A percentile compares a stretch with the other conserved stretches of the same genome.
Conservation (phyloP, 2,329 filamentous ascomycete genomes). For the Calonectria leucothoes region DNA sequence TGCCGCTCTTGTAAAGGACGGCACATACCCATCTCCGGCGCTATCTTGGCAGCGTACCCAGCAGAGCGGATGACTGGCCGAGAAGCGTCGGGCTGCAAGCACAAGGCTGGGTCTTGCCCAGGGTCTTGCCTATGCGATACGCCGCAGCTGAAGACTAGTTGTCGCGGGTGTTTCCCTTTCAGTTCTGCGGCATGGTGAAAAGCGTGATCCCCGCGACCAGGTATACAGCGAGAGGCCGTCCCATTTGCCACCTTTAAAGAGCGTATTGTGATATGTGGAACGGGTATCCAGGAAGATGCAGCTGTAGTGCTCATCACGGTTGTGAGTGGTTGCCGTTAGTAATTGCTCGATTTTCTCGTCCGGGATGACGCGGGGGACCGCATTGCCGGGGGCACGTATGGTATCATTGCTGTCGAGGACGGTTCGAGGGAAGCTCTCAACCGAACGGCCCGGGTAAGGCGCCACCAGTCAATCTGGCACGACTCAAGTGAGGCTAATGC, state of each 20-base stretch:
- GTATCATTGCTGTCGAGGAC: slow-evolving; percentile 32
- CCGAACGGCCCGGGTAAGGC: slow-evolving; percentile 31
- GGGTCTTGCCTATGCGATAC: slow-evolving; percentile 8
- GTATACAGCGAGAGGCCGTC: neutral
- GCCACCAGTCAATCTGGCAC: slow-evolving; percentile 30
- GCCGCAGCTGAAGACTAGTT: slow-evolving; percentile 8
- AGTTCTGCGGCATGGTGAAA: slow-evolving; percentile 8
- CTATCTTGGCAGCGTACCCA: slow-evolving; percentile 12
- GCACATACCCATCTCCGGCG: neutral
- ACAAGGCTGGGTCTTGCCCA: slow-evolving; percentile 14
- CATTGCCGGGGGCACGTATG: slow-evolving; percentile 30
- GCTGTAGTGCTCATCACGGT: slow-evolving; percentile 6
- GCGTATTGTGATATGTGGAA: slow-evolving; percentile 1
- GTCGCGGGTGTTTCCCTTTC: neutral
- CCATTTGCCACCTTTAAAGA: neutral
- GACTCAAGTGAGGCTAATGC: slow-evolving; percentile 36
- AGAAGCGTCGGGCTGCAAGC: neutral
- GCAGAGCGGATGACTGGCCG: slow-evolving; percentile 6
- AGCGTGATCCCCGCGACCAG: neutral
- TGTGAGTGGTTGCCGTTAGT: slow-evolving; percentile 17
- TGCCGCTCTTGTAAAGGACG: neutral
- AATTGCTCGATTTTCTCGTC: slow-evolving; percentile 27
- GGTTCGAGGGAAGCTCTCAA: slow-evolving; percentile 31
- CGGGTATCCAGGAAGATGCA: slow-evolving; percentile 14
- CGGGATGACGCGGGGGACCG: slow-evolving; percentile 16